Evolutionary conservation across 192 early-diverging fungal species (phyloP), one percentile per base, ranked within the genome.

Genomic region (Phlyctochytrium arcticum): DNA sequence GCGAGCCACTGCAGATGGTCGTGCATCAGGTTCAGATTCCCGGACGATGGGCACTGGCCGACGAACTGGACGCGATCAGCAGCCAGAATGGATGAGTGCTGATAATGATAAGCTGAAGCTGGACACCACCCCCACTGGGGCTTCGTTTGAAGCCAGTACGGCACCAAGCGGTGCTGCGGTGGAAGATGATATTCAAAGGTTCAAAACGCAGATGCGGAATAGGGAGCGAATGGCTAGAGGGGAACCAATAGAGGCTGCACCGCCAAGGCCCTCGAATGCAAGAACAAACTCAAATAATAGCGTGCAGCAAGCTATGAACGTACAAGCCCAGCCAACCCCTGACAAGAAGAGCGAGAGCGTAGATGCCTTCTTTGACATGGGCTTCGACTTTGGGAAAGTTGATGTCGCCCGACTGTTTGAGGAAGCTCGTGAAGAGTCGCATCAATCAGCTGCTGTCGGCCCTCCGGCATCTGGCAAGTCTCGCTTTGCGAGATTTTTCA

Each of bases 31-130:
- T n/a, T n/a, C n/a, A n/a, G n/a, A n/a, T n/a, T n/a, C n/a, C n/a
- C n/a, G n/a, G n/a, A n/a, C n/a, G n/a, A n/a, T n/a, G n/a, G n/a
- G n/a, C n/a, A n/a, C n/a, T 24, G 30, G 12, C 15, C 61, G 23
- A 12, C 47, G 21, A 7, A 35, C 42, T n/a, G 49, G 36, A n/a
- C 58, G 50, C 36, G 61, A 63, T 31, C 30, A 30, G 31, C 58
- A 69, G 19, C 67, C 67, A 31, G 67, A 69, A 48, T 69, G 67
- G 67, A 69, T 69, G 67, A 69, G 26, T 23, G 53, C 54, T 29
- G 67, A 60, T 47, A 32, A 10, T 5, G 57, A 62, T 9, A 50
- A 39, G 27, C 26, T 60, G n/a, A 46, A 36, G 12, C 36, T 51
- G 15, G 35, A 23, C 5, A 49, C 54, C 3, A 23, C 15, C 37